Evolutionary conservation across 2,329 filamentous ascomycete species (phyloP).

Genomic region (Colletotrichum zoysiae): DNA sequence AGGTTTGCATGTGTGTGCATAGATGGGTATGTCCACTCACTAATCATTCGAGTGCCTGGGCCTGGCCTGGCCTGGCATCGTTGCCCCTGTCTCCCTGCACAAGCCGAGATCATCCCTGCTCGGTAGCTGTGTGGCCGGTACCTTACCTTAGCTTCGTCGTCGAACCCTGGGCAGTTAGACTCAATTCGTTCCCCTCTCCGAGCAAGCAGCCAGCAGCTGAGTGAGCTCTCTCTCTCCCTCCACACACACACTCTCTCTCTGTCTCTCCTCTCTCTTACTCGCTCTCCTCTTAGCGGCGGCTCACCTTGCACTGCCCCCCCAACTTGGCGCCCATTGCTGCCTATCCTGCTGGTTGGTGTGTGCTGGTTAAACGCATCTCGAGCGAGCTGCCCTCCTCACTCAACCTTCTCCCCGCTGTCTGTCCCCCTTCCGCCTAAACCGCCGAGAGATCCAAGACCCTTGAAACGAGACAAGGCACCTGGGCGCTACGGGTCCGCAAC

Average conservation of each 20-base stretch:
- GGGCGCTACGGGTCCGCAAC: background rate
- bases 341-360: background rate
- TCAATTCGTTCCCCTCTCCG: background rate
- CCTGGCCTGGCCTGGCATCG: background rate
- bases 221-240: background rate
- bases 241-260: background rate
- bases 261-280: background rate
- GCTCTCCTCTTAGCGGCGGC: background rate
- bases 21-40: background rate
- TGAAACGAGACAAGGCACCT: constrained; percentile 4
- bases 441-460: constrained; percentile 6
- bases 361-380: background rate
- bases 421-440: background rate
- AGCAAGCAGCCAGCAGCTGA: background rate
- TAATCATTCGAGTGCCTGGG: background rate
- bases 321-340: background rate
- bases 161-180: background rate
- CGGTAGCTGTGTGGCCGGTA: background rate
- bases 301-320: constrained; percentile 10
- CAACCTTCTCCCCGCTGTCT: background rate
- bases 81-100: background rate
- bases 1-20: background rate
- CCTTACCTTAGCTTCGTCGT: background rate
- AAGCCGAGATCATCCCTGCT: background rate
- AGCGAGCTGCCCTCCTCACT: background rate